Evolutionary conservation across 257 asterid genomes (phyloP).

Genomic region (Jaltomata sinuosa): DNA sequence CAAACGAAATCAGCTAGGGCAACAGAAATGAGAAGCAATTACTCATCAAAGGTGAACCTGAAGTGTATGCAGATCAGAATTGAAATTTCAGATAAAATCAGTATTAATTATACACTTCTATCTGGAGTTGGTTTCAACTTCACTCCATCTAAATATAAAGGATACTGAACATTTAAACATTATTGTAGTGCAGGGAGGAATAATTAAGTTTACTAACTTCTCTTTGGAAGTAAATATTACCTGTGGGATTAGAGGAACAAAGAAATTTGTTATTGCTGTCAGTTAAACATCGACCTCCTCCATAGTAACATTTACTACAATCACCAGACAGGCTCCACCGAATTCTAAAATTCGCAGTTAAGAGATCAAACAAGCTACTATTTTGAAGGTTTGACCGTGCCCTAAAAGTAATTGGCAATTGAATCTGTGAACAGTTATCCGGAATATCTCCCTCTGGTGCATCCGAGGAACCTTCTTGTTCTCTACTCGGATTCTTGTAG

Average conservation of each 20-base stretch:
- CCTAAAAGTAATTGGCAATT: background rate
- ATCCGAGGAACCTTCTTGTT: fast-evolving
- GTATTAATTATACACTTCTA: too few relatives aligned
- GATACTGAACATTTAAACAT: too few relatives aligned
- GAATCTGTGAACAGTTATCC: background rate
- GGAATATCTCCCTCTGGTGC: background rate
- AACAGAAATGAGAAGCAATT: too few relatives aligned
- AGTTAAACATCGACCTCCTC: background rate
- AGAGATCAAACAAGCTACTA: background rate
- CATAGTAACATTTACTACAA: background rate
- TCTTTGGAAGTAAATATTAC: background rate
- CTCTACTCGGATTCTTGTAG: background rate
- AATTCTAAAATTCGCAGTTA: background rate
- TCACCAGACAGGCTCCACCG: background rate
- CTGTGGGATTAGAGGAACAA: background rate
- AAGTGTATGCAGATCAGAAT: too few relatives aligned
- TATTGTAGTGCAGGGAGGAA: too few relatives aligned
- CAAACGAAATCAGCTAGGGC: too few relatives aligned
- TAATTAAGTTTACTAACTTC: background rate
- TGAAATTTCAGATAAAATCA: too few relatives aligned
- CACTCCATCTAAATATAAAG: too few relatives aligned
- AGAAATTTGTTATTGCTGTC: fast-evolving
- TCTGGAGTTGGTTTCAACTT: too few relatives aligned
- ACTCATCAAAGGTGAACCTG: too few relatives aligned
- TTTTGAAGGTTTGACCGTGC: fast-evolving